phyloP scores from a whole-genome alignment of 2,329 filamentous ascomycete genomes.

The Phaeophleospora eucalypticola region DNA sequence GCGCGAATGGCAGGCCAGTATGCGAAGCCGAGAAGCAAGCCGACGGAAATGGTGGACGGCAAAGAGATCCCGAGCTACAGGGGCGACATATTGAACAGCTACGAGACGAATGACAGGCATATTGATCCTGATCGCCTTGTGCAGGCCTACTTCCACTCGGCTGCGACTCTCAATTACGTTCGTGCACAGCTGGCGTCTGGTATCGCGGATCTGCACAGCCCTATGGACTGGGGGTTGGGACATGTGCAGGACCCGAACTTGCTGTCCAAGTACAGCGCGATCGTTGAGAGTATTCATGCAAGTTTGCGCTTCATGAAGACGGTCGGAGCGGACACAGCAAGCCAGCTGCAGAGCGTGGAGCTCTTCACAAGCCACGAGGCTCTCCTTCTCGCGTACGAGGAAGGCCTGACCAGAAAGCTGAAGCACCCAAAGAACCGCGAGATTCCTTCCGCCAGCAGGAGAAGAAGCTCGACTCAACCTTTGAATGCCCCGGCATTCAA shows the following conservation, averaged over 20 bases:
- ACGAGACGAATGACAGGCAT: conserved; percentile 65
- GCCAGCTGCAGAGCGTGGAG: conserved; percentile 84
- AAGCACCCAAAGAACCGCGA: conserved; percentile 56
- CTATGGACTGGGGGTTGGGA: conserved; percentile 89
- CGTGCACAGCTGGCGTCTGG: conserved; percentile 78
- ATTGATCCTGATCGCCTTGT: conserved; percentile 83
- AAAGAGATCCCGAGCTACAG: conserved; percentile 83
- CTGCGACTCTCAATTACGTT: conserved; percentile 90
- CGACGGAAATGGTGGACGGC: conserved; percentile 76
- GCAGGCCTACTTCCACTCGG: conserved; percentile 91
- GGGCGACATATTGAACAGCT: conserved; percentile 94
- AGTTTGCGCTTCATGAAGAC: conserved; percentile 83
- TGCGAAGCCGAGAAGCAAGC: conserved; percentile 87
- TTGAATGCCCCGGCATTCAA: background rate
- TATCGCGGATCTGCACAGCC: conserved; percentile 88
- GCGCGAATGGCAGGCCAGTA: conserved; percentile 94
- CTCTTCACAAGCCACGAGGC: conserved; percentile 95
- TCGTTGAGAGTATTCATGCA: conserved; percentile 83
- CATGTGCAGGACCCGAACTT: conserved; percentile 81
- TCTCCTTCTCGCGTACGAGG: conserved; percentile 89
- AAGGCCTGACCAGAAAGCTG: conserved; percentile 74
- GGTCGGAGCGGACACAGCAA: conserved; percentile 80
- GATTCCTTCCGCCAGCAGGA: conserved; percentile 10
- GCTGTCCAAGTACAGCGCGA: conserved; percentile 78
- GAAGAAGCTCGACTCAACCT: conserved; percentile 3